These are phyloP conservation scores for Huntiella omanensis DNA, from an alignment of 2,329 filamentous ascomycete species.

Conservation along the genomic window DNA sequence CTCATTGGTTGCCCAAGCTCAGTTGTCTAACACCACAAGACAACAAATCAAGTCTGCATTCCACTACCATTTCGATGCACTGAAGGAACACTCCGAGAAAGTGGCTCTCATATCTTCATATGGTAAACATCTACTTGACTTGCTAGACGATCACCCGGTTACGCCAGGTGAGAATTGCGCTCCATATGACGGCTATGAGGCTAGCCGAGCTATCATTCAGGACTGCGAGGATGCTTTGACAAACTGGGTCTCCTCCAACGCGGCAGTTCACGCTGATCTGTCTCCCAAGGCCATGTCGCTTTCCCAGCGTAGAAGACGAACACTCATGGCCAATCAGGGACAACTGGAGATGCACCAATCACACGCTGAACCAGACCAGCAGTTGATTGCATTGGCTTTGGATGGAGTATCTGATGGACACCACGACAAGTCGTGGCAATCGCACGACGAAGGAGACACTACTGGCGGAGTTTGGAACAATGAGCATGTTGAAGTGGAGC, in stretches of 20 bases:
- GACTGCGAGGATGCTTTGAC: conserved; percentile 95
- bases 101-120: conserved; percentile 93
- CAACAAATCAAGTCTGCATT: conserved; percentile 99
- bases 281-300: conserved; percentile 75
- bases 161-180: conserved; percentile 91
- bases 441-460: conserved; percentile 26
- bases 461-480: conserved; percentile 44
- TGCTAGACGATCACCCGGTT: conserved; percentile 90
- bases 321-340: no score
- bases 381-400: no score
- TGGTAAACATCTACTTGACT: conserved; percentile 92
- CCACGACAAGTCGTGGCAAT: no score
- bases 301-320: conserved; percentile 47
- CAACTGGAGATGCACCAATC: no score
- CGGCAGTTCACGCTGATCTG: conserved; percentile 70
- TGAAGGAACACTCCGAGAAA: conserved; percentile 96
- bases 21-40: conserved; percentile 96
- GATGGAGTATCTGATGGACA: no score
- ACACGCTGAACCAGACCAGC: no score
- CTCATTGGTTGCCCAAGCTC: conserved; percentile 94
- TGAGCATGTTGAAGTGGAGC: conserved; percentile 28
- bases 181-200: conserved; percentile 95
- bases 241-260: conserved; percentile 88
- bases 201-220: conserved; percentile 96
- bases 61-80: conserved; percentile 92